Conservation (phyloP, 2,329 filamentous ascomycete genomes). For the Pseudonectria foliicola region DNA sequence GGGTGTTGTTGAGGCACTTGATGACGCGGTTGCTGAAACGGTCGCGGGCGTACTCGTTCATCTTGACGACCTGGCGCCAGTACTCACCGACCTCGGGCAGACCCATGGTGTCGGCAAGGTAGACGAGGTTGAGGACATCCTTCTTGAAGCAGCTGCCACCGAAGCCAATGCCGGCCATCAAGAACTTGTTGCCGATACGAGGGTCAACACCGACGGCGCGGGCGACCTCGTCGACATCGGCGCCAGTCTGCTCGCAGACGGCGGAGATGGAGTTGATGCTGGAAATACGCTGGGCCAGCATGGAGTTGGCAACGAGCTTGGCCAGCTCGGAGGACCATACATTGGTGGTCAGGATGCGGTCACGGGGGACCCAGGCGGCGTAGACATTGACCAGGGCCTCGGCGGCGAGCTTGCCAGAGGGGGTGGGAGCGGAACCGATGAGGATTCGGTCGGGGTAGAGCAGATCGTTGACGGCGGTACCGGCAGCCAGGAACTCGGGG, state of each 20-base stretch:
- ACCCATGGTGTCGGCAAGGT: conserved; percentile 63
- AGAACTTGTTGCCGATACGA: conserved; percentile 65
- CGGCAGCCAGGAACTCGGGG: conserved; percentile 74
- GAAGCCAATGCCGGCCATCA: conserved; percentile 70
- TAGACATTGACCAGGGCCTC: conserved; percentile 59
- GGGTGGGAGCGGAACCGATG: conserved; percentile 61
- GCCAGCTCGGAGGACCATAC: conserved; percentile 72
- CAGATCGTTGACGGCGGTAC: conserved; percentile 66
- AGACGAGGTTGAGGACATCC: conserved; percentile 66
- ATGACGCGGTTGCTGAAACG: conserved; percentile 63
- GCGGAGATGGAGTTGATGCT: conserved; percentile 78
- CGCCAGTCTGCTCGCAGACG: conserved; percentile 69
- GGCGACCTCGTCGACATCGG: conserved; percentile 67
- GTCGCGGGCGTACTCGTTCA: conserved; percentile 69
- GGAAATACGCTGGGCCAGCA: conserved; percentile 73
- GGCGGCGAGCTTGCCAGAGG: conserved; percentile 54
- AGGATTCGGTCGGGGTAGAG: conserved; percentile 66
- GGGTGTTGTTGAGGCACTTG: conserved; percentile 58
- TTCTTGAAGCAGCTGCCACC: conserved; percentile 79
- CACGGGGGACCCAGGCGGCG: conserved; percentile 59
- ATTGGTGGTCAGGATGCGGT: conserved; percentile 64
- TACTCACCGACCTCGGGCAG: conserved; percentile 67
- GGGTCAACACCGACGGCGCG: conserved; percentile 60
- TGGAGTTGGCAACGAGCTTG: conserved; percentile 72
- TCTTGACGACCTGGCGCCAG: conserved; percentile 65